phyloP scores from a whole-genome alignment of 805 yeast genomes.

The Candida xyloterini region DNA sequence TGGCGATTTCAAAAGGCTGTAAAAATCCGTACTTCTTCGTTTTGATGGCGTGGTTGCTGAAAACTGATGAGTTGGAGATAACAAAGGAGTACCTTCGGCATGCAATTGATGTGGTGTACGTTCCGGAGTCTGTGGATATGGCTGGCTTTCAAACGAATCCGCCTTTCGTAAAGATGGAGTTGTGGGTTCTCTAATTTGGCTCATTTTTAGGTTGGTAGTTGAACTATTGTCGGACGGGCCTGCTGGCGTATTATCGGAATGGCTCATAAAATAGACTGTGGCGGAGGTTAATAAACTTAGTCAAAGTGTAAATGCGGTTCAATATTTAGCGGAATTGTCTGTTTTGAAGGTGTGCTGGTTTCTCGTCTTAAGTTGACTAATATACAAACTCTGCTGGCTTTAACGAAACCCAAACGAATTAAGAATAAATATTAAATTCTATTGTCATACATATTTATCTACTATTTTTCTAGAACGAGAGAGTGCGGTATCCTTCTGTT shows the following conservation, averaged over 20 bases:
- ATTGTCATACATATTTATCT: neutral
- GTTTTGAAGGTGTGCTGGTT: neutral
- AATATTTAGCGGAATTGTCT: neutral
- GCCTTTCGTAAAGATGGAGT: conserved; percentile 27
- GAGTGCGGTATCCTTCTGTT: neutral
- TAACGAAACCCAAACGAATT: neutral
- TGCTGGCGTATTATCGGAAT: conserved; percentile 5
- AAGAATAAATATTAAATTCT: conserved; percentile 10
- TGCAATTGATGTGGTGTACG: conserved; percentile 27
- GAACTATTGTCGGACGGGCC: conserved; percentile 1
- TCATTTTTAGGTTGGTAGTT: neutral
- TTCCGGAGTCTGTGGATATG: conserved; percentile 31
- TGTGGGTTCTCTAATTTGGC: conserved; percentile 21
- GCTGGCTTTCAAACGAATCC: conserved; percentile 20
- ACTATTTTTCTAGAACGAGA: neutral
- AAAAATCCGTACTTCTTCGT: conserved; percentile 34
- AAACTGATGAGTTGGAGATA: conserved; percentile 31
- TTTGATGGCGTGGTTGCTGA: conserved; percentile 28
- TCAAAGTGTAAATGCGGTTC: neutral
- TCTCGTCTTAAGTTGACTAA: conserved; percentile 1
- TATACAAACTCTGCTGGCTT: conserved; percentile 1
- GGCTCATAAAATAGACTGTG: conserved; percentile 2
- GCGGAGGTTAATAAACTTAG: neutral
- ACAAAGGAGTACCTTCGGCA: conserved; percentile 33
- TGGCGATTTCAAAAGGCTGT: conserved; percentile 35